phyloP scores from a whole-genome alignment of 352 stramenopile species.

The Pythium plurisporium region DNA sequence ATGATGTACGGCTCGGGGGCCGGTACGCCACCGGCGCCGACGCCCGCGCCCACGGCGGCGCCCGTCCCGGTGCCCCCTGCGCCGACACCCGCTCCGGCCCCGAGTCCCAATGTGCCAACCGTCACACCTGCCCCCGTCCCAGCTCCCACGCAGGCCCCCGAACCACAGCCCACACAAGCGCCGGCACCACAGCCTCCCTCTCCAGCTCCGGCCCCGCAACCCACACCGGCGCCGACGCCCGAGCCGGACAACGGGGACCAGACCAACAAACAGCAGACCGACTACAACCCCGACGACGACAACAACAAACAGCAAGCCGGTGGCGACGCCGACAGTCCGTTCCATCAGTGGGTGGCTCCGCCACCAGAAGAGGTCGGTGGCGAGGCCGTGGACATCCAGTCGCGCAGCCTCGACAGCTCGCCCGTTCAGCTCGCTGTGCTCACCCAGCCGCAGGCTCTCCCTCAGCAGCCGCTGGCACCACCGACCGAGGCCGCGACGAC shows the following conservation, averaged over 20 bases:
- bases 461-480: not conserved
- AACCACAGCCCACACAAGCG: not conserved
- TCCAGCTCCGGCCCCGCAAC: not conserved
- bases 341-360: not conserved
- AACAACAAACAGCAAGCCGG: not conserved
- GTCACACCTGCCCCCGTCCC: conserved; percentile 8
- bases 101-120: not conserved
- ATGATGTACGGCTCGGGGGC: conserved; percentile 16
- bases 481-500: not conserved
- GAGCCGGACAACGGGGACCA: not conserved
- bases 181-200: not conserved
- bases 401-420: not conserved
- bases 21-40: not conserved
- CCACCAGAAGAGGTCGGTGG: not conserved
- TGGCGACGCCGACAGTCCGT: not conserved
- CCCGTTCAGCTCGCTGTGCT: not conserved
- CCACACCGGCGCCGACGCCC: not conserved
- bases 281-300: not conserved
- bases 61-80: not conserved
- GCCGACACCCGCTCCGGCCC: not conserved
- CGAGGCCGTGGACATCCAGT: not conserved
- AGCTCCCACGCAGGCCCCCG: too few relatives aligned
- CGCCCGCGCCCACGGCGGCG: not conserved
- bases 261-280: not conserved
- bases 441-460: conserved; percentile 1